These are phyloP conservation scores for Aureobasidium sp. DNA, from an alignment of 2,329 filamentous ascomycete species.

Conservation along the genomic window DNA sequence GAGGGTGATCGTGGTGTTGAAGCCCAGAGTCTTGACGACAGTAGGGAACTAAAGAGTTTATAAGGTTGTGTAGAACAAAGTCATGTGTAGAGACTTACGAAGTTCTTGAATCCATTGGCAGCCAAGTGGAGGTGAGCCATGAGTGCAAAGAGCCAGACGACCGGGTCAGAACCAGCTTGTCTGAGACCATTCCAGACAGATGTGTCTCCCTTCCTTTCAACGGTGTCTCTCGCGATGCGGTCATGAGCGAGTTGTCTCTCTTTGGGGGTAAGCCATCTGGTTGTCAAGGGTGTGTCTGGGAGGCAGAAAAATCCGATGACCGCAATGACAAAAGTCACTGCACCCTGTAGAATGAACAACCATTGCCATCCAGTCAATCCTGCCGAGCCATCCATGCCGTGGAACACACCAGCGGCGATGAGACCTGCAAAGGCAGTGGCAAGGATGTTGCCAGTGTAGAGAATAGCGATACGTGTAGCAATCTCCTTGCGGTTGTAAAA, in stretches of 20 bases:
- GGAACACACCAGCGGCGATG: constrained; percentile 51
- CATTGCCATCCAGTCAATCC: constrained; percentile 51
- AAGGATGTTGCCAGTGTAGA: constrained; percentile 25
- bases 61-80: background rate
- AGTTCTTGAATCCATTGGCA: constrained; percentile 47
- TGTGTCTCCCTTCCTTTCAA: constrained; percentile 40
- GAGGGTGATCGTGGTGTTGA: constrained; percentile 43
- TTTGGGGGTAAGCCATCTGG: constrained; percentile 43
- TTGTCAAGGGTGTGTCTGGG: constrained; percentile 48
- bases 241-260: constrained; percentile 44
- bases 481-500: constrained; percentile 47
- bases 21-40: constrained; percentile 45
- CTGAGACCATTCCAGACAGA: constrained; percentile 34
- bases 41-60: constrained; percentile 25
- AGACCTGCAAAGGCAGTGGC: constrained; percentile 63
- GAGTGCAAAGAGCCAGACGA: constrained; percentile 39
- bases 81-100: constrained; percentile 18
- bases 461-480: constrained; percentile 22
- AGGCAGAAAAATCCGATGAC: constrained; percentile 28
- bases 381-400: constrained; percentile 53
- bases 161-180: constrained; percentile 22
- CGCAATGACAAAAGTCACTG: constrained; percentile 23
- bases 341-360: constrained; percentile 31
- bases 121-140: constrained; percentile 53
- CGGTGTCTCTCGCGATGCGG: constrained; percentile 46